A percentile compares a stretch with the other conserved stretches of the same genome.
phyloP scores from a whole-genome alignment of 345 rosid species.

The Gossypium herbaceum region DNA sequence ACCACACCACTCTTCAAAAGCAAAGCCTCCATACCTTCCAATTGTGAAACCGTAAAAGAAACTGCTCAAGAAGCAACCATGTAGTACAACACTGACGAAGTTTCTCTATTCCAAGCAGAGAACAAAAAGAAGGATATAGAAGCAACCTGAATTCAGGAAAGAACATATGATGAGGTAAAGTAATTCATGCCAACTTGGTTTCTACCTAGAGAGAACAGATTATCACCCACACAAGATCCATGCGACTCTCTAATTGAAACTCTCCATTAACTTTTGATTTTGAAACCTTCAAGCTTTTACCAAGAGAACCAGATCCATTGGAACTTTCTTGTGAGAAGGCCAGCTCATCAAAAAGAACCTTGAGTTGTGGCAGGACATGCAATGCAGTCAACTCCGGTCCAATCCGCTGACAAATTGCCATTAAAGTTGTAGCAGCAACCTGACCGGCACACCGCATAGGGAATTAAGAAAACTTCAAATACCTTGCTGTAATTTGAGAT shows the following conservation, averaged over 20 bases:
- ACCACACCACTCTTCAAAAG: conserved; percentile 8
- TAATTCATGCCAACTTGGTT: conserved; percentile 4
- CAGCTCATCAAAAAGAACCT: conserved; percentile 86
- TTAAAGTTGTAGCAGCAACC: conserved; percentile 74
- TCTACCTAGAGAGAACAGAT: conserved; percentile 17
- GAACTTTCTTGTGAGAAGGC: conserved; percentile 78
- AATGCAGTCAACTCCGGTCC: conserved; percentile 84
- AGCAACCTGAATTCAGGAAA: conserved; percentile 54
- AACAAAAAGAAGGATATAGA: conserved; percentile 84
- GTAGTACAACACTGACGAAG: conserved; percentile 91
- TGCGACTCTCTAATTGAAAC: conserved; percentile 68
- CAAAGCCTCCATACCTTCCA: conserved; percentile 69
- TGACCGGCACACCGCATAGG: conserved; percentile 27
- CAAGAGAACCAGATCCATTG: conserved; percentile 42
- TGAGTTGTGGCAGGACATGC: conserved; percentile 88
- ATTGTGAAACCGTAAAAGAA: conserved; percentile 71
- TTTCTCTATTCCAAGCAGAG: conserved; percentile 90
- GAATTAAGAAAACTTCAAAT: background rate
- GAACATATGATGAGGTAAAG: conserved; percentile 18
- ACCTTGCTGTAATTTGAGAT: conserved; percentile 7
- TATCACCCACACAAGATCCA: conserved; percentile 89
- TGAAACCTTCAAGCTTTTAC: conserved; percentile 41
- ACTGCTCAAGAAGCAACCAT: conserved; percentile 94
- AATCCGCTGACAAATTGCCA: conserved; percentile 77
- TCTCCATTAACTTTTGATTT: conserved; percentile 44